Evolutionary conservation across 257 asterid species (phyloP).

Genomic region (Solanum appendiculatum): DNA sequence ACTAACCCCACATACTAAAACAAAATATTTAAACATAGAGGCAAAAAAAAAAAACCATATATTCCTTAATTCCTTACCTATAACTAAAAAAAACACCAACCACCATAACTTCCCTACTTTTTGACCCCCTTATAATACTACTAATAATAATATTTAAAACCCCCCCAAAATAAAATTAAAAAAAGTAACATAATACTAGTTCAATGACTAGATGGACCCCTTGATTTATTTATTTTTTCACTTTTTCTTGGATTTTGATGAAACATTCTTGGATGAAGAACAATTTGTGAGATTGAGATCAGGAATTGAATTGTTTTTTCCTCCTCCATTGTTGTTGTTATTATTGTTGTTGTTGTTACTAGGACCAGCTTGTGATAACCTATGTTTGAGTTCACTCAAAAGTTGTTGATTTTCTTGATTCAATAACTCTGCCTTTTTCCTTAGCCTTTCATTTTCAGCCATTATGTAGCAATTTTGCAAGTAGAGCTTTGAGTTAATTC

Average conservation of each 20-base stretch:
- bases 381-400: constrained; percentile 47
- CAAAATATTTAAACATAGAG: neutral
- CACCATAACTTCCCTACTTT: neutral
- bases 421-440: constrained; percentile 67
- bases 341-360: neutral
- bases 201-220: constrained; percentile 8
- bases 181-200: neutral
- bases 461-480: constrained; percentile 65
- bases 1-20: neutral
- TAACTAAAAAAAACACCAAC: neutral
- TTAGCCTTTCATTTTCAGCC: constrained; percentile 69
- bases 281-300: constrained; percentile 23
- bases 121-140: neutral
- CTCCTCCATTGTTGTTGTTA: neutral
- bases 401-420: constrained; percentile 76
- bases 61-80: neutral
- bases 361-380: constrained; percentile 34
- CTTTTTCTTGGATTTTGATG: constrained; percentile 40
- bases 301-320: constrained; percentile 8
- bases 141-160: neutral
- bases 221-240: neutral
- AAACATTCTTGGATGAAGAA: constrained; percentile 23
- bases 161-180: neutral
- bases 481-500: constrained; percentile 62
- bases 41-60: neutral